Conservation (phyloP, 2,329 filamentous ascomycete genomes). For the Aaosphaeria arxii region DNA sequence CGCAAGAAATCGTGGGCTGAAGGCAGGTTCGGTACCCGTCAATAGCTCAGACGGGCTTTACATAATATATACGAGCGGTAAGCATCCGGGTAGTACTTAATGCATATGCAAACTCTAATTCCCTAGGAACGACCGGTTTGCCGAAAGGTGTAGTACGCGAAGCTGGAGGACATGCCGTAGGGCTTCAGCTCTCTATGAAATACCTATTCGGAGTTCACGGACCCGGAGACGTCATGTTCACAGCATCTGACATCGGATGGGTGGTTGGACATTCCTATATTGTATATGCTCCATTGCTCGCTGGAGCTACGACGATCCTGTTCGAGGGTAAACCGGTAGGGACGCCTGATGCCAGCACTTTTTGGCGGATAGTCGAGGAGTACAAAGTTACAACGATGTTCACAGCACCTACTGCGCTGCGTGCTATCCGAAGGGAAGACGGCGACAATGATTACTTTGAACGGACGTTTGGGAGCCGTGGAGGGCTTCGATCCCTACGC, state of each 20-base stretch:
- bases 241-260: constrained; percentile 88
- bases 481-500: constrained; percentile 68
- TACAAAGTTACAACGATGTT: constrained; percentile 77
- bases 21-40: constrained; percentile 73
- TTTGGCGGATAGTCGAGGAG: constrained; percentile 83
- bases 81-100: constrained; percentile 4
- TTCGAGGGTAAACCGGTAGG: constrained; percentile 95
- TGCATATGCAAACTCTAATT: not conserved
- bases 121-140: constrained; percentile 66
- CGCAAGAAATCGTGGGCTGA: constrained; percentile 63
- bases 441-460: constrained; percentile 67
- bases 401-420: constrained; percentile 82
- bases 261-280: constrained; percentile 77
- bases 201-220: constrained; percentile 81
- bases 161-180: constrained; percentile 83
- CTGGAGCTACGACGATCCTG: constrained; percentile 80
- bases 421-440: constrained; percentile 84
- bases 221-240: constrained; percentile 78
- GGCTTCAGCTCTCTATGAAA: constrained; percentile 75
- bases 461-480: constrained; percentile 57
- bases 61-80: constrained; percentile 79
- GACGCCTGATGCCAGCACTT: constrained; percentile 80
- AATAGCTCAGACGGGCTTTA: constrained; percentile 78
- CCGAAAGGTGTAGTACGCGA: constrained; percentile 83
- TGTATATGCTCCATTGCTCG: constrained; percentile 80